A percentile compares a stretch with the other conserved stretches of the same genome.
Conservation (phyloP, 306 rosid species). For the Sophora flavescens region DNA sequence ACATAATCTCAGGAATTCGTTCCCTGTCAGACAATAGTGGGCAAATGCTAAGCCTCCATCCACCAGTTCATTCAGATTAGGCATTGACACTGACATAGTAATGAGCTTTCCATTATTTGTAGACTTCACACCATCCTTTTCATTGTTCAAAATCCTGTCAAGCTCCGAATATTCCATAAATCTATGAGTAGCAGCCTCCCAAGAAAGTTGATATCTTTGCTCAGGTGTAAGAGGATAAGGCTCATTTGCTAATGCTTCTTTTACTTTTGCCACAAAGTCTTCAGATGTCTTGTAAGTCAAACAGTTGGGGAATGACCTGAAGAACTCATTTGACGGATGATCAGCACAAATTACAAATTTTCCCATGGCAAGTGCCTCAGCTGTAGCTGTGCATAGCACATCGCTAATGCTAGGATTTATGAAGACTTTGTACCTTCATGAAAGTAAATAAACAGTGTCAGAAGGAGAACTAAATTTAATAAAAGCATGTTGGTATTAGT, state of each 20-base stretch:
- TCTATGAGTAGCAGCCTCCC: constrained; percentile 99
- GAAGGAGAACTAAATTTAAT: constrained; percentile 12
- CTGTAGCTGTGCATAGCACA: constrained; percentile 96
- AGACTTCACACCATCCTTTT: constrained; percentile 48
- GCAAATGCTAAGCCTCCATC: constrained; percentile 98
- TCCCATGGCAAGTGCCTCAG: constrained; percentile 99
- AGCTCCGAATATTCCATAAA: constrained; percentile 90
- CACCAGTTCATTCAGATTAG: constrained; percentile 63
- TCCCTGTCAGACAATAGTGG: constrained; percentile 92
- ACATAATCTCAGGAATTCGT: constrained; percentile 82
- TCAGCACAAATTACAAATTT: constrained; percentile 96
- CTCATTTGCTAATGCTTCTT: constrained; percentile 84
- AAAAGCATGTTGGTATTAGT: constrained; percentile 11
- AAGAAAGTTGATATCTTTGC: constrained; percentile 84
- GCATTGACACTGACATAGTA: constrained; percentile 64
- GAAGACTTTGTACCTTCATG: constrained; percentile 93
- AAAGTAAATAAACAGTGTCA: constrained; percentile 41
- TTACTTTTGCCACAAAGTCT: constrained; percentile 89
- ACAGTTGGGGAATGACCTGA: constrained; percentile 91
- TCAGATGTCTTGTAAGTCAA: constrained; percentile 84
- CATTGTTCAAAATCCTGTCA: constrained; percentile 60
- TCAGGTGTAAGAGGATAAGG: constrained; percentile 92
- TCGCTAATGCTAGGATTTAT: constrained; percentile 96
- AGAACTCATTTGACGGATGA: constrained; percentile 95
- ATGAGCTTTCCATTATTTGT: constrained; percentile 46